Evolutionary conservation across 768 basidiomycete species (phyloP).

Genomic region (Tricholoma terreum): DNA sequence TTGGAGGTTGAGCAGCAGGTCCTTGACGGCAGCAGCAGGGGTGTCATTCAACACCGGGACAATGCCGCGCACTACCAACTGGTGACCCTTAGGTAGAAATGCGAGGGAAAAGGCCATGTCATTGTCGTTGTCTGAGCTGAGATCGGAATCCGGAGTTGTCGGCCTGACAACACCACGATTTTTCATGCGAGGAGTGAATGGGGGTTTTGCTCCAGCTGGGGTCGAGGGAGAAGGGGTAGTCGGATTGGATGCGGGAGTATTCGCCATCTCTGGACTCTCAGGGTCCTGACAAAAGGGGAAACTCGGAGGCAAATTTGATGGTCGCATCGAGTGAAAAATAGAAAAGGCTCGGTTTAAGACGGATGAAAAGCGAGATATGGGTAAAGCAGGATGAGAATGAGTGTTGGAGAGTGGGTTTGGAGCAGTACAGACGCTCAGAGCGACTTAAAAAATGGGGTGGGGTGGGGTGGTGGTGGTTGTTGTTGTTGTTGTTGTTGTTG

Average conservation of each 20-base stretch:
- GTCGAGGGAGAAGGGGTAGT: background rate
- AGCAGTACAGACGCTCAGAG: background rate
- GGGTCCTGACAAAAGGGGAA: background rate
- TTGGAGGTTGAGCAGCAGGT: background rate
- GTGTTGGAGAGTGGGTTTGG: background rate
- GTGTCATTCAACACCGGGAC: background rate
- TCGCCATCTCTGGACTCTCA: background rate
- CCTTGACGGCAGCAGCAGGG: background rate
- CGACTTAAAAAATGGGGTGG: background rate
- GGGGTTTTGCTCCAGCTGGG: background rate
- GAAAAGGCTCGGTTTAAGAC: background rate
- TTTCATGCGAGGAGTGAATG: background rate
- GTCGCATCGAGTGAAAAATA: background rate
- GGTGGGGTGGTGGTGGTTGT: background rate
- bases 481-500: constrained; percentile 1
- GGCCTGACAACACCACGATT: background rate
- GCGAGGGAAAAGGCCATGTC: background rate
- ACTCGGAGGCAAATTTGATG: background rate
- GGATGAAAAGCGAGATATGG: background rate
- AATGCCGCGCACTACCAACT: background rate
- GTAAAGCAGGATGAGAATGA: background rate
- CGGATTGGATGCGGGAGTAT: background rate
- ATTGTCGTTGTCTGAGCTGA: background rate
- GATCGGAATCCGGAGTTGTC: background rate
- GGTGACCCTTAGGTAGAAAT: background rate